phyloP scores from a whole-genome alignment of 106 monocot genomes.

The Platanthera guangdongensis region DNA sequence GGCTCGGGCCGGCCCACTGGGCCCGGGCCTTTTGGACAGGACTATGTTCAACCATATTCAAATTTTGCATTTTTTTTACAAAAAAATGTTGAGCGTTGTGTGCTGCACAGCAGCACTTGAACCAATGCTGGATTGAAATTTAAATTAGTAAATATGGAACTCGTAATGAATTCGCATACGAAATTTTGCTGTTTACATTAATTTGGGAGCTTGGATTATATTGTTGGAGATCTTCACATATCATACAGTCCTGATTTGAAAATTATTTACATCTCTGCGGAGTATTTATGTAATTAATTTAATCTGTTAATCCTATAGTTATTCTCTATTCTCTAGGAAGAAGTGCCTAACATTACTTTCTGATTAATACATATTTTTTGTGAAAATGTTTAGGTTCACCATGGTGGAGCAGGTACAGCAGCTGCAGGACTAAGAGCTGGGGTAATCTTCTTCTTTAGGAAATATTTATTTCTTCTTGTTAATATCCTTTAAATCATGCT shows the following conservation, averaged over 20 bases:
- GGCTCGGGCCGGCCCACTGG: too few relatives aligned
- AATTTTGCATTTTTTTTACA: too few relatives aligned
- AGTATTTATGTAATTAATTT: background rate
- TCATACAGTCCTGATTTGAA: too few relatives aligned
- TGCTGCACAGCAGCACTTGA: background rate
- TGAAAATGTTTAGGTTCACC: constrained; percentile 61
- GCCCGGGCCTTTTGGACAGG: too few relatives aligned
- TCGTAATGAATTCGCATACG: too few relatives aligned
- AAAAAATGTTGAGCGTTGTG: background rate
- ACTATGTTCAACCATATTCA: background rate
- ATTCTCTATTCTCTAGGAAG: background rate
- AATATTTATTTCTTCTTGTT: background rate
- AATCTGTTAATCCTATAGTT: background rate
- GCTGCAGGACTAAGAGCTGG: constrained; percentile 89
- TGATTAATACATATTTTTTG: background rate
- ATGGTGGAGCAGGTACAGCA: constrained; percentile 96
- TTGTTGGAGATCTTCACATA: too few relatives aligned
- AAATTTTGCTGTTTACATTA: too few relatives aligned
- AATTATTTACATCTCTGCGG: background rate
- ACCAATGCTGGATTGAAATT: background rate
- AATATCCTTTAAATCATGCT: background rate
- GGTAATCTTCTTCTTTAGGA: constrained; percentile 30
- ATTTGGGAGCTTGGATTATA: too few relatives aligned
- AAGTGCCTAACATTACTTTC: background rate
- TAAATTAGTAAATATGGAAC: background rate